Evolutionary conservation across 768 basidiomycete species (phyloP).

Genomic region (Postia placenta): DNA sequence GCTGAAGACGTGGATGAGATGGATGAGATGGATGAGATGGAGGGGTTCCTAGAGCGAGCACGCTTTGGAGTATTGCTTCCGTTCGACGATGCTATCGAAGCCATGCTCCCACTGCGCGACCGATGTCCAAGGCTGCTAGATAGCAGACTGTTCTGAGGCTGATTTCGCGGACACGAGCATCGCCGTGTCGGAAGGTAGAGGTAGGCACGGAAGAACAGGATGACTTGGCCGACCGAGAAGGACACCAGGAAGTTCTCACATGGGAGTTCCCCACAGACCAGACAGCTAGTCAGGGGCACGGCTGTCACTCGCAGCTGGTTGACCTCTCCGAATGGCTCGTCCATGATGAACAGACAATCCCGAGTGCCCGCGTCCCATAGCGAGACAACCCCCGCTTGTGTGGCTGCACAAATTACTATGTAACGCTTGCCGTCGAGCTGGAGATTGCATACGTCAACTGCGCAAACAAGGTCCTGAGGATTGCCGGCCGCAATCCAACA

Average conservation of each 20-base stretch:
- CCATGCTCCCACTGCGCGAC: conserved; percentile 59
- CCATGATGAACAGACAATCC: conserved; percentile 57
- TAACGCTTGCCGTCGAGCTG: conserved; percentile 45
- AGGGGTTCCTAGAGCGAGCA: conserved; percentile 42
- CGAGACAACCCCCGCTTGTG: conserved; percentile 62
- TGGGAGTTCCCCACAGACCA: conserved; percentile 62
- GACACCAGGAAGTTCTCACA: conserved; percentile 60
- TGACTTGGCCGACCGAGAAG: conserved; percentile 57
- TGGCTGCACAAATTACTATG: conserved; percentile 54
- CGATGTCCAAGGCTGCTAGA: conserved; percentile 45
- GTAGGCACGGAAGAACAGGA: conserved; percentile 62
- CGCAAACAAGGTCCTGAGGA: conserved; percentile 44
- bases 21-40: conserved; percentile 38
- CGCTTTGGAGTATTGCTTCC: conserved; percentile 41
- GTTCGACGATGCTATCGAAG: conserved; percentile 34
- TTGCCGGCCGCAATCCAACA: conserved; percentile 56
- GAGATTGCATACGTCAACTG: conserved; percentile 46
- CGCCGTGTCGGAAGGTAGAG: conserved; percentile 48
- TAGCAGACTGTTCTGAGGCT: conserved; percentile 38
- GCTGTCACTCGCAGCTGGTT: conserved; percentile 56
- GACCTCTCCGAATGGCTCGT: conserved; percentile 53
- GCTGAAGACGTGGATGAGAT: conserved; percentile 30
- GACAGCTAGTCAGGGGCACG: conserved; percentile 51
- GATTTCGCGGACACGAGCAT: conserved; percentile 59
- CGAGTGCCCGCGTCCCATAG: conserved; percentile 70